Conservation (phyloP, 2,329 filamentous ascomycete species). For the Leptographium radiaticola region DNA sequence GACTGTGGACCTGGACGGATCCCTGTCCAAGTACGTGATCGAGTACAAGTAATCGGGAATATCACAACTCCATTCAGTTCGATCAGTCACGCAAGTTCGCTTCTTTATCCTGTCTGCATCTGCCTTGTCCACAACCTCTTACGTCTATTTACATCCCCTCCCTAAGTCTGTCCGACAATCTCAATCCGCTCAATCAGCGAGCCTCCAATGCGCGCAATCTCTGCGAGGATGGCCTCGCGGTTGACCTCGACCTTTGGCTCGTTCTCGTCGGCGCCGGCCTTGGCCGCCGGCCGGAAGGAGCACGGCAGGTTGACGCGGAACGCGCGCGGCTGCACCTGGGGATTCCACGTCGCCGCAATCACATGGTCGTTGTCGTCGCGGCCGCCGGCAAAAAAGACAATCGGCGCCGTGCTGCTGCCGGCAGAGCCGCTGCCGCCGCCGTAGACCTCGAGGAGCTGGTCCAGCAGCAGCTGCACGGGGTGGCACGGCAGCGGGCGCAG, state of each 20-base stretch:
- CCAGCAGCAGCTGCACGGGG: constrained; percentile 49
- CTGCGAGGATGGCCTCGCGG: constrained; percentile 51
- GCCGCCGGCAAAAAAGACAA: constrained; percentile 69
- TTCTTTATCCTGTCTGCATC: background rate
- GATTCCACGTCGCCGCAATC: constrained; percentile 47
- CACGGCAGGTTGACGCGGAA: constrained; percentile 63
- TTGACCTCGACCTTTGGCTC: constrained; percentile 47
- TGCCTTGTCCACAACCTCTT: no score
- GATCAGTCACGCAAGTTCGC: no score
- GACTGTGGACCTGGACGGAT: no score
- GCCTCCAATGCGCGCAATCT: constrained; percentile 57
- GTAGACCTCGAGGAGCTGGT: constrained; percentile 56
- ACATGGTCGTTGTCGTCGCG: constrained; percentile 32
- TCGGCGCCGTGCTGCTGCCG: constrained; percentile 27
- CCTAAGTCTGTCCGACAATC: constrained; percentile 1
- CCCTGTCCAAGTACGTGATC: no score
- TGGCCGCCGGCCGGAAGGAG: constrained; percentile 42
- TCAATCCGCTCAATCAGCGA: constrained; percentile 58
- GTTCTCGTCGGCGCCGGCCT: background rate
- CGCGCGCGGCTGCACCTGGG: constrained; percentile 36
- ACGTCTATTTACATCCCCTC: no score
- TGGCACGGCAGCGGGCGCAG: constrained; percentile 40
- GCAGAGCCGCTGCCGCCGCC: constrained; percentile 17
- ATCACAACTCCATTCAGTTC: no score
- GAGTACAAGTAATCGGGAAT: no score